Base-by-base conservation (phyloP, 371 early-diverging fungal genomes). In the Blakeslea trispora region DNA sequence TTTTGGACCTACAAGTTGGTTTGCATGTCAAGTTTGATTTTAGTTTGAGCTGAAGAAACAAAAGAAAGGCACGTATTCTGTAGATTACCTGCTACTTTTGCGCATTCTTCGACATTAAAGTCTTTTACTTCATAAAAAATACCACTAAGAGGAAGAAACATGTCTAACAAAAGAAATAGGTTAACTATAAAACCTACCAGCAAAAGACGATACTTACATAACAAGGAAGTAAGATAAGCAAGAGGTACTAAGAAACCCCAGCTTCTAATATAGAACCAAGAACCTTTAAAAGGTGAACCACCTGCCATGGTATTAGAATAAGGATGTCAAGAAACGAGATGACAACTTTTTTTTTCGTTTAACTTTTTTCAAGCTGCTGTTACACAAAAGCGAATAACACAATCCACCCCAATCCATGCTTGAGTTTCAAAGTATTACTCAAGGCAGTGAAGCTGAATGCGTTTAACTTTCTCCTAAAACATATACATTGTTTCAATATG, bases 1-100 rank as follows among this genome's bases (percentile, higher is more conserved):
- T 0, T 5, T 22, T 17, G 74, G 62, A 8, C 68, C 74, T 74
- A 14, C 6, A 35, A 17, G n/a, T n/a, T n/a, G n/a, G n/a, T n/a
- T n/a, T n/a, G n/a, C n/a, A n/a, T n/a, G n/a, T n/a, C n/a, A n/a
- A n/a, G n/a, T n/a, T n/a, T n/a, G n/a, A n/a, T n/a, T n/a, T n/a
- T n/a, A n/a, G n/a, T n/a, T n/a, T n/a, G n/a, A n/a, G n/a, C n/a
- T n/a, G n/a, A 32, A 32, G 10, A 32, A 32, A 32, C 10, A 6
- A 32, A 32, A 32, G 10, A 32, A 32, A 32, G 10, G 1, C 21
- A 6, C 1, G 7, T 23, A 0, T 1, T 19, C 13, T 23, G 9
- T n/a, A 14, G 18, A 5, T 56, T 57, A 65, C 66, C 66, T 39
- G 52, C 37, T 35, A 65, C 45, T 40, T 65, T 65, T 13, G 48